phyloP scores from a whole-genome alignment of 2,329 filamentous ascomycete genomes.

The Arthrobotrys conoides region DNA sequence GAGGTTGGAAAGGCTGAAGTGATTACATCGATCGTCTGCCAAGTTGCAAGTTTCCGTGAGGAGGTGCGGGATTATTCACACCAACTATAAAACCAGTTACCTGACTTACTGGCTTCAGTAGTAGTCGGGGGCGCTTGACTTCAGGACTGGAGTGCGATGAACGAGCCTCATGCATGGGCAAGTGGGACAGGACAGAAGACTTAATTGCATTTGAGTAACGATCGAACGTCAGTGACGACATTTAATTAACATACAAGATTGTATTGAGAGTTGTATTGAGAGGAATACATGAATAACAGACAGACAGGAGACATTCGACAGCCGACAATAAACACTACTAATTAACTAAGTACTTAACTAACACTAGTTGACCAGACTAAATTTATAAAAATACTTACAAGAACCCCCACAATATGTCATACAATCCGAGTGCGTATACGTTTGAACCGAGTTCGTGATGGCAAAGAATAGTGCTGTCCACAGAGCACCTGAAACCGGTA shows the following conservation, averaged over 20 bases:
- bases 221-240: slow-evolving; percentile 12
- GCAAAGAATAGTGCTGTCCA: no score
- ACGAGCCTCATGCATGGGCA: slow-evolving; percentile 7
- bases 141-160: no score
- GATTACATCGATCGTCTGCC: slow-evolving; percentile 23
- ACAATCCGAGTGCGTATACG: no score
- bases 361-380: no score
- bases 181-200: slow-evolving; percentile 13
- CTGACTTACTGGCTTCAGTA: no score
- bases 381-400: no score
- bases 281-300: not conserved
- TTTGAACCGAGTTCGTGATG: no score
- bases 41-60: slow-evolving; percentile 42
- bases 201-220: slow-evolving; percentile 6
- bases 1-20: slow-evolving; percentile 46
- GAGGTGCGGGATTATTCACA: slow-evolving; percentile 23
- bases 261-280: not conserved
- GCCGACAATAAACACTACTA: no score
- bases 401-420: no score
- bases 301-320: not conserved
- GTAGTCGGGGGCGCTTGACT: no score
- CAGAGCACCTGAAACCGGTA: not conserved
- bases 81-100: not conserved
- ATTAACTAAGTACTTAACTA: no score
- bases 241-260: not conserved